Percentiles rank a stretch among this genome's conserved stretches.
These are phyloP conservation scores for Pulveroboletus sp. DNA, from an alignment of 768 basidiomycete genomes.

Conservation along the genomic window DNA sequence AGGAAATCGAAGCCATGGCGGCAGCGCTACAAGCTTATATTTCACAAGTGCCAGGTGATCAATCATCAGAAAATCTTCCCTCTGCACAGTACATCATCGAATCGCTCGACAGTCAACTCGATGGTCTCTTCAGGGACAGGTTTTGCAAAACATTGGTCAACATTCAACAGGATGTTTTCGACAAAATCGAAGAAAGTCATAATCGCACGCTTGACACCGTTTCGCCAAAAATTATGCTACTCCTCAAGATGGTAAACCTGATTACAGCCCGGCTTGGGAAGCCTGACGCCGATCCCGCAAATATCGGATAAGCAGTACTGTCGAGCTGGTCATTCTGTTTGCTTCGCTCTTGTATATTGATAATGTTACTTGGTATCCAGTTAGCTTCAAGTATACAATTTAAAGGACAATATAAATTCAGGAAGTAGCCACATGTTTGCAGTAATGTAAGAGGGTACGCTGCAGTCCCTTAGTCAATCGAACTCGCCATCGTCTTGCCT, in stretches of 20 bases:
- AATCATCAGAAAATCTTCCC: slow-evolving; percentile 16
- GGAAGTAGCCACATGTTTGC: slow-evolving; percentile 17
- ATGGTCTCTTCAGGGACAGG: slow-evolving; percentile 24
- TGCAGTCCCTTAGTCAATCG: slow-evolving; percentile 39
- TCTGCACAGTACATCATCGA: slow-evolving; percentile 31
- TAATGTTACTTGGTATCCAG: background rate
- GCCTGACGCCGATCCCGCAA: slow-evolving; percentile 12
- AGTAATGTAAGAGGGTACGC: background rate
- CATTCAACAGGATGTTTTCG: slow-evolving; percentile 25
- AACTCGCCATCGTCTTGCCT: slow-evolving; percentile 81
- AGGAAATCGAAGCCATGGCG: slow-evolving; percentile 29
- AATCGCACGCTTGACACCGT: slow-evolving; percentile 21
- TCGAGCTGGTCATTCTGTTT: slow-evolving; percentile 1
- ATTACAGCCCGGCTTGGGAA: slow-evolving; percentile 25
- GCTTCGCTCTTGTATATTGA: background rate
- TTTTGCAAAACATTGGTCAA: slow-evolving; percentile 17
- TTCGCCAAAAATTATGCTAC: slow-evolving; percentile 25
- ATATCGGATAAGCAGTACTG: slow-evolving; percentile 1
- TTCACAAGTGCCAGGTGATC: slow-evolving; percentile 22
- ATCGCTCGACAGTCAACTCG: slow-evolving; percentile 22
- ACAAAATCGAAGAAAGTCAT: slow-evolving; percentile 21
- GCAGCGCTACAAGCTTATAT: slow-evolving; percentile 32
- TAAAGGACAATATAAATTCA: slow-evolving; percentile 6
- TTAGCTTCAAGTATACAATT: slow-evolving; percentile 3
- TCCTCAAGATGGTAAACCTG: slow-evolving; percentile 31